A percentile compares a stretch with the other conserved stretches of the same genome.
These are phyloP conservation scores for Fusarium robinianum DNA, from an alignment of 2,329 filamentous ascomycete genomes.

Conservation along the genomic window DNA sequence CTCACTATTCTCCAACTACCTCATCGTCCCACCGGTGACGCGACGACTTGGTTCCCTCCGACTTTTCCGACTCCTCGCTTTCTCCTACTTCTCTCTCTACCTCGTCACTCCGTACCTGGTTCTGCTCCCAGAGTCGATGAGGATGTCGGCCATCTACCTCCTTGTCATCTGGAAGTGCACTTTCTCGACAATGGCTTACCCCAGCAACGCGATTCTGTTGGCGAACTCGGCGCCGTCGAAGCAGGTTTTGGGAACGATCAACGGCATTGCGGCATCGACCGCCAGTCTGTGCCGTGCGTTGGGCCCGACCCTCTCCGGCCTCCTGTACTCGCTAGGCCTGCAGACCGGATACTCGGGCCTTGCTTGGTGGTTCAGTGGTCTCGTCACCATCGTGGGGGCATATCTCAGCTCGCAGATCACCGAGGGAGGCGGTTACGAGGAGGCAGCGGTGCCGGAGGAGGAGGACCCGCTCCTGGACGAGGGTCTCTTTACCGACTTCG, in stretches of 20 bases:
- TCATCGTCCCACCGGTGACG: slow-evolving; percentile 81
- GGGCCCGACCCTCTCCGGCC: slow-evolving; percentile 84
- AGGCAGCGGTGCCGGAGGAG: slow-evolving; percentile 45
- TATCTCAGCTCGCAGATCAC: slow-evolving; percentile 76
- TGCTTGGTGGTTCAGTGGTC: slow-evolving; percentile 88
- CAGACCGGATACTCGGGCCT: slow-evolving; percentile 82
- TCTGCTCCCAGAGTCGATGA: slow-evolving; percentile 72
- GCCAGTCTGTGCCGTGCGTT: slow-evolving; percentile 88
- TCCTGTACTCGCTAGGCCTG: slow-evolving; percentile 81
- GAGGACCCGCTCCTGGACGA: slow-evolving; percentile 46
- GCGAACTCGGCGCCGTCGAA: slow-evolving; percentile 86
- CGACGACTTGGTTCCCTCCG: slow-evolving; percentile 75
- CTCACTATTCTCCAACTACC: slow-evolving; percentile 83
- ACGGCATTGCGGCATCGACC: slow-evolving; percentile 88
- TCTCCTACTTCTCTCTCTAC: slow-evolving; percentile 87
- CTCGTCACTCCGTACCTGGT: slow-evolving; percentile 86
- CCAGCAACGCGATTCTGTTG: slow-evolving; percentile 84
- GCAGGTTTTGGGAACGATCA: slow-evolving; percentile 86
- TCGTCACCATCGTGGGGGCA: slow-evolving; percentile 76
- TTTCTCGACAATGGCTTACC: slow-evolving; percentile 88
- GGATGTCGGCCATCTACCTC: slow-evolving; percentile 75
- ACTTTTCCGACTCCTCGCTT: slow-evolving; percentile 79
- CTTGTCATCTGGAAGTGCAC: slow-evolving; percentile 91
- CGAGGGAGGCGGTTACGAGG: slow-evolving; percentile 58
- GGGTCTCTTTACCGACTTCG: slow-evolving; percentile 38